Conservation (phyloP, 179 eudicot species). For the Silene noctiflora region DNA sequence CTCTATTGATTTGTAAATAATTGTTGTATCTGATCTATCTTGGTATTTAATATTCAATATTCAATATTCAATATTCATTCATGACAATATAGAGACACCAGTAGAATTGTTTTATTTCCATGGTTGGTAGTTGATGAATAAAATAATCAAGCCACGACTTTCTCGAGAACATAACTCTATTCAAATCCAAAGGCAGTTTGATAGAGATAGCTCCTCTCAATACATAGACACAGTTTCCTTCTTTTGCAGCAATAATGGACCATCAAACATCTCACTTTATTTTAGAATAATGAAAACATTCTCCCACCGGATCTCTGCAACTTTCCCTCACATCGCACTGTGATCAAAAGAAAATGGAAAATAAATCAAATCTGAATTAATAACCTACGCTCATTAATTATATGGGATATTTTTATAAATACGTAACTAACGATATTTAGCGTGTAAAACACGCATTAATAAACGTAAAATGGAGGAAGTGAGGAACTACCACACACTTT, state of each 20-base stretch:
- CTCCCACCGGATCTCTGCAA: neutral
- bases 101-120: too few species aligned
- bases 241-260: slow-evolving; percentile 25
- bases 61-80: too few species aligned
- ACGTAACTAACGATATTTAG: too few species aligned
- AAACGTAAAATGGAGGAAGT: too few species aligned
- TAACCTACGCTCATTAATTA: too few species aligned
- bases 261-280: slow-evolving; percentile 23
- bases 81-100: too few species aligned
- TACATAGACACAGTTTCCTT: slow-evolving; percentile 5
- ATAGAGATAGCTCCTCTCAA: slow-evolving; percentile 2
- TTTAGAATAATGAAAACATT: slow-evolving; percentile 11
- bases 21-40: neutral
- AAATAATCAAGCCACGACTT: slow-evolving; percentile 23
- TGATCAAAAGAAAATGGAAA: too few species aligned
- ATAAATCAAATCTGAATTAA: too few species aligned
- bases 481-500: too few species aligned
- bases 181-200: slow-evolving; percentile 19
- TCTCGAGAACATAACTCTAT: slow-evolving; percentile 24
- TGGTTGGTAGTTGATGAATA: slow-evolving; percentile 3
- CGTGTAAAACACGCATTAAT: too few species aligned
- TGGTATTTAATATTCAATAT: too few species aligned
- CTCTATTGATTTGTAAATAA: slow-evolving; percentile 15
- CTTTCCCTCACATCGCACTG: neutral
- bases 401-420: too few species aligned